Evolutionary conservation across 495 filamentous ascomycete genomes (phyloP), one percentile per base, ranked within the genome.

Genomic region (Talaromyces proteolyticus): DNA sequence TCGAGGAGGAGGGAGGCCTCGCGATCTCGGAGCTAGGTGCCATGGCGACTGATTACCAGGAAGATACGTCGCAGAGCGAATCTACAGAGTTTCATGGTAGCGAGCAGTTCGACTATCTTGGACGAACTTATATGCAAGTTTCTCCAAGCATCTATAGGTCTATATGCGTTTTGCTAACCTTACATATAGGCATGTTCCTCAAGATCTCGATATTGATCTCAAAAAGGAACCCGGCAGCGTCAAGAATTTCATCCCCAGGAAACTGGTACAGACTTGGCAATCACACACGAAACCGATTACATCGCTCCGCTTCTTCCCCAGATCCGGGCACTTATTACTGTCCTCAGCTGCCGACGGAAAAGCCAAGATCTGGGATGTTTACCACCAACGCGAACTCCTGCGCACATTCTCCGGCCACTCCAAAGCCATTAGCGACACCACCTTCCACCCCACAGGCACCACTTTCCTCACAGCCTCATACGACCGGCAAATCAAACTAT

Each of bases 281-380:
- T 79, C 84, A 39, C 91, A 95, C 64, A 86, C 80, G 24, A 91
- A 91, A 56, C 78, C 91, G 26, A 88, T 97, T 58, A 92, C 85
- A 8, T 86, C 87, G 43, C 69, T 96, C 44, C 87, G 86, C 20
- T 90, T 99, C 73, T 89, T 96, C 61, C 93, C 93, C 3, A 65
- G 67, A 24, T 87, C 87, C 19, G 91, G 91, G 29, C 93, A 99
- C 66, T 73, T 99, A 20, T 74, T 97, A 21, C 73, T 99, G 50
- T 92, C 88, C 29, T 85, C 88, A 16, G 80, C 84, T 23, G 91
- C 91, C 17, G 94, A 97, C 65, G 80, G 81, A 46, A 90, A 89
- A 53, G 80, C 96, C 64, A 95, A 94, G 72, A 86, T 98, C 47
- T 97, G 88, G 82, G 92, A 96, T 67, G 88, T 89, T 12, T 96